These are phyloP conservation scores for Eimeria maxima DNA, from an alignment of 169 alveolate species.

Conservation along the genomic window DNA sequence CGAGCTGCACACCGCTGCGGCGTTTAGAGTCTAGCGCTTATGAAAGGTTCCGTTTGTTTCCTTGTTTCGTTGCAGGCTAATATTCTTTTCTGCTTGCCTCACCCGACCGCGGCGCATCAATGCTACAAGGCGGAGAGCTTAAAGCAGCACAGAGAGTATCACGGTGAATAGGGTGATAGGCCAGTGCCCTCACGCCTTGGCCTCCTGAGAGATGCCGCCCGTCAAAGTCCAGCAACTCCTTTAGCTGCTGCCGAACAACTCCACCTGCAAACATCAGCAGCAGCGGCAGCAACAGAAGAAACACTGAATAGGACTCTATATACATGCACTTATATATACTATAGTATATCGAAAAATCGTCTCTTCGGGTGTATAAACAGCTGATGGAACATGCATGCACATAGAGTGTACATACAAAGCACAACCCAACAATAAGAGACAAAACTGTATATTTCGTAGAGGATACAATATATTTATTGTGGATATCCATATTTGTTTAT, in stretches of 20 bases:
- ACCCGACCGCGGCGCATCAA: not conserved
- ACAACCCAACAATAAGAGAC: not conserved
- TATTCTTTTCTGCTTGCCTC: too few species aligned
- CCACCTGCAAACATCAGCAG: not conserved
- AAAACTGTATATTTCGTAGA: not conserved
- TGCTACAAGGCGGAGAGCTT: not conserved
- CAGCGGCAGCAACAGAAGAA: not conserved
- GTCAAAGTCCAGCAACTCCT: constrained; percentile 42
- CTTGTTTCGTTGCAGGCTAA: too few species aligned
- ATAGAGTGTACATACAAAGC: too few species aligned
- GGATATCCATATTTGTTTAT: too few species aligned
- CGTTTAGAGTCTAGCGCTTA: too few species aligned
- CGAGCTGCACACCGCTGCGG: too few species aligned
- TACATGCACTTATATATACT: too few species aligned
- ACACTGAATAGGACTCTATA: not conserved
- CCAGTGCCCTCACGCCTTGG: constrained; percentile 14
- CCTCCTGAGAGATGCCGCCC: not conserved
- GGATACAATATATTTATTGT: too few species aligned
- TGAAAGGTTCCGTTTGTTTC: too few species aligned
- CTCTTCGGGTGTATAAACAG: not conserved
- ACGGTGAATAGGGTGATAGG: not conserved
- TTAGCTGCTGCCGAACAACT: not conserved
- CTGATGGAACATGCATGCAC: too few species aligned
- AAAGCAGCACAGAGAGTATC: constrained; percentile 45
- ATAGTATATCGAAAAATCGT: too few species aligned